Evolutionary conservation across 2,329 filamentous ascomycete genomes (phyloP), one percentile per base, ranked within the genome.

Genomic region (Catunica adiposa): DNA sequence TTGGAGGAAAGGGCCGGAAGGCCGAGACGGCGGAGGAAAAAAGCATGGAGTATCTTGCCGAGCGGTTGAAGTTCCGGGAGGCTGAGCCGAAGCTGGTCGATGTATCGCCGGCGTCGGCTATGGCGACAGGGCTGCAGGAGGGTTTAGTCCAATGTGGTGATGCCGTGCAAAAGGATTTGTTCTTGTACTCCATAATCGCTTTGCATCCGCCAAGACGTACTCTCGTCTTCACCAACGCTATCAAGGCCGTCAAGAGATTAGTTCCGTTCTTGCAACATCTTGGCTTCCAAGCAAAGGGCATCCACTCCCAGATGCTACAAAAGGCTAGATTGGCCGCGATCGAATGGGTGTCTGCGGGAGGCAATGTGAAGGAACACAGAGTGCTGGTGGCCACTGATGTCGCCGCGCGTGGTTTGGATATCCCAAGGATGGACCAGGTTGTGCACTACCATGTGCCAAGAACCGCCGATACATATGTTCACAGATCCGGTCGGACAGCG

Each of bases 381-480:
- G 84, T 97, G 48, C 78, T 97, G 2, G 78, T 98, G 17, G 89
- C 92, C 2, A 97, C 92, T 0, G 90, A 97, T 66, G 89, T 96
- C 25, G 90, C 90, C 1, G 89, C 90, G 7, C 82, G 90, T 59
- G 92, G 92, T 68, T 80, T 98, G 51, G 92, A 98, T 66, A 96
- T 98, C 62, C 84, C 86, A 48, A 80, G 82, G 34, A 88, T 97
- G 50, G 85, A 96, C 62, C 76, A 94, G 14, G 84, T 98, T 15
- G 72, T 98, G 17, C 92, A 98, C 69, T 98, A 98, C 70, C 90
- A 98, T 67, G 82, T 96, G 0, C 92, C 92, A 1, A 84, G 89
- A 57, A 76, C 88, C 1, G 92, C 92, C 34, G 90, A 97, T 67
- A 84, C 84, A 51, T 98, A 98, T 65, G 89, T 98, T 14, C 92